Evolutionary conservation across 805 yeast species (phyloP).

Genomic region (Starmerella floricola): DNA sequence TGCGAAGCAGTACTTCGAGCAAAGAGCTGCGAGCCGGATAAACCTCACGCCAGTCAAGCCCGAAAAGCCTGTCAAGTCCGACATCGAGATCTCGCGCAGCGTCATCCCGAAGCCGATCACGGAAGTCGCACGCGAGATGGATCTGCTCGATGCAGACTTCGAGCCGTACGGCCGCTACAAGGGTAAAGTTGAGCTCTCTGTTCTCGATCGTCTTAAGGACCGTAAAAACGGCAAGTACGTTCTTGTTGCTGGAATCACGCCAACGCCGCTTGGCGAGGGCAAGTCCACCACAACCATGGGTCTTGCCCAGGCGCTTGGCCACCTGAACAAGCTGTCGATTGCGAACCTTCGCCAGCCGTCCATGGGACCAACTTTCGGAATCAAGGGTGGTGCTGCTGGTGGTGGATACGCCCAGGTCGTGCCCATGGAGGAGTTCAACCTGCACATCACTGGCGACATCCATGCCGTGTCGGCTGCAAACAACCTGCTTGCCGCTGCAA

Average conservation of each 20-base stretch:
- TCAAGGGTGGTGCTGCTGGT: slow-evolving; percentile 99
- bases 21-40: slow-evolving; percentile 38
- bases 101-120: slow-evolving; percentile 78
- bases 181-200: slow-evolving; percentile 70
- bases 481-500: slow-evolving; percentile 88
- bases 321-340: slow-evolving; percentile 63
- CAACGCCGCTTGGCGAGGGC: slow-evolving; percentile 97
- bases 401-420: slow-evolving; percentile 97
- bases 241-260: slow-evolving; percentile 92
- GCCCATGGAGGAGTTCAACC: slow-evolving; percentile 97
- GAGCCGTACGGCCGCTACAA: slow-evolving; percentile 85
- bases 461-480: slow-evolving; percentile 94
- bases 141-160: slow-evolving; percentile 63
- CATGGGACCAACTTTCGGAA: slow-evolving; percentile 98
- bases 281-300: slow-evolving; percentile 95
- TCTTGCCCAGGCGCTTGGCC: slow-evolving; percentile 86
- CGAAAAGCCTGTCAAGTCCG: slow-evolving; percentile 71
- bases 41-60: slow-evolving; percentile 45
- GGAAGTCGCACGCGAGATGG: slow-evolving; percentile 66
- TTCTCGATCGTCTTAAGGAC: slow-evolving; percentile 53
- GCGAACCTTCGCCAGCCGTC: slow-evolving; percentile 97
- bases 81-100: slow-evolving; percentile 75
- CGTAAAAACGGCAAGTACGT: slow-evolving; percentile 72
- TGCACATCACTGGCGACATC: slow-evolving; percentile 95
- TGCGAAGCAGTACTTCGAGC: slow-evolving; percentile 47